Base-by-base conservation (phyloP, 768 basidiomycete species). In the Strobilomyces dryophilus region DNA sequence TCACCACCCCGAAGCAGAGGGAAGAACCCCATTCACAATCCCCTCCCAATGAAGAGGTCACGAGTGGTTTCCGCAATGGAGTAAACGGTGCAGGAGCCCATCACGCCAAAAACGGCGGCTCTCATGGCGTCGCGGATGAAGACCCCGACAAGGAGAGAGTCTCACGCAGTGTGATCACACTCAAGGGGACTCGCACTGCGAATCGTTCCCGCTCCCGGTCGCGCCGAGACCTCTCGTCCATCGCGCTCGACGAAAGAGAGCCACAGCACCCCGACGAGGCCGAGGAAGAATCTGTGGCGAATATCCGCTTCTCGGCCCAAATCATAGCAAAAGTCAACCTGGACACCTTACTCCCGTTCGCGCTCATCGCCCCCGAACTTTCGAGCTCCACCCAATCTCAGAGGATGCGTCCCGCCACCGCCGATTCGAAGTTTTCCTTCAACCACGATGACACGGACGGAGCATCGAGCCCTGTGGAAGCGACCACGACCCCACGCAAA, bases 111-210 rank as follows among this genome's bases (percentile, higher is more conserved):
- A 66, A 70, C 42, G 61, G 58, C 20, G 42, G 59, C 36, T 52
- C 60, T 48, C 57, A 59, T 54, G 59, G 20, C 20, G 40, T 56
- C 49, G 72, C 71, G 27, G 76, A 75, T 3, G 77, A 72, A 17
- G 79, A 75, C 18, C 76, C 72, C n/a, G 74, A 69, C 0, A 75
- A 74, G 49, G 83, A 81, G 39, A 78, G 88, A 32, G 66, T 71
- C 32, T 79, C 87, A 10, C 83, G 90, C n/a, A 77, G 85, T 1
- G 83, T 92, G 35, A 87, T 92, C 71, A 90, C 86, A 67, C 75
- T 89, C 47, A 70, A 61, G 51, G 65, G 61, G 39, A 18, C 53
- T 21, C 83, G 82, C 21, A 66, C 76, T 6, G 66, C 78, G 8
- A 66, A 78, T 42, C 80, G 84, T 31, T 87, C 87, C 24, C 82